Evolutionary conservation across 306 rosid species (phyloP), one percentile per base, ranked within the genome.

Genomic region (Canavalia ensiformis): DNA sequence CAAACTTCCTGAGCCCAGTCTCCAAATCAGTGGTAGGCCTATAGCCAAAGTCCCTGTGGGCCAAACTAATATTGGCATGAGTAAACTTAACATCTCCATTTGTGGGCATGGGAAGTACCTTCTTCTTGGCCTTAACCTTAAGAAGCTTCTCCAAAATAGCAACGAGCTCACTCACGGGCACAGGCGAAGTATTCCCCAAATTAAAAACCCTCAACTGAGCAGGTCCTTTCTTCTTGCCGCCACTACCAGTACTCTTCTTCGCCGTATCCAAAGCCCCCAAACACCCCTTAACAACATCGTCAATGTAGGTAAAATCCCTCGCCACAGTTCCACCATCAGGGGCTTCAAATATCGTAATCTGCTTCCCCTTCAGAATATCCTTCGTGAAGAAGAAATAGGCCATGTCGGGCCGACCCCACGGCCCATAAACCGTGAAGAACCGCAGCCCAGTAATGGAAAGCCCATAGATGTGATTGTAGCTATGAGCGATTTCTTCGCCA

Each of bases 401-500:
- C 98, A 94, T 94, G 66, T 92, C 94, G n/a, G 98, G 98, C n/a
- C 97, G 84, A 8, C 97, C 97, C 95, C 97, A 94, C 0, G 96
- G 98, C 33, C 98, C 98, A 62, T 92, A 94, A 13, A 94, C 97
- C 0, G 98, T 94, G 83, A 94, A 92, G 80, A 92, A 94, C 11
- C 97, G 73, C 79, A 94, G 80, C 7, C 92, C 97, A 0, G 98
- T 94, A 47, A 90, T 90, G 0, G 98, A 90, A 30, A 92, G 97
- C 34, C 97, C 98, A 28, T 92, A 87, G 42, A 94, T 94, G 51
- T 94, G 95, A 39, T 94, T 90, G 39, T 94, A 94, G 30, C 87
- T 88, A 56, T 94, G 96, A 0, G 96, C 92, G 55, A 92, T 92
- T 83, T 88, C 98, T 76, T 94, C 97, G 0, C 97, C 97, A 0